Evolutionary conservation across 108 stramenopile genomes (phyloP), one percentile per base, ranked within the genome.

Genomic region (Epipyxis sp.): DNA sequence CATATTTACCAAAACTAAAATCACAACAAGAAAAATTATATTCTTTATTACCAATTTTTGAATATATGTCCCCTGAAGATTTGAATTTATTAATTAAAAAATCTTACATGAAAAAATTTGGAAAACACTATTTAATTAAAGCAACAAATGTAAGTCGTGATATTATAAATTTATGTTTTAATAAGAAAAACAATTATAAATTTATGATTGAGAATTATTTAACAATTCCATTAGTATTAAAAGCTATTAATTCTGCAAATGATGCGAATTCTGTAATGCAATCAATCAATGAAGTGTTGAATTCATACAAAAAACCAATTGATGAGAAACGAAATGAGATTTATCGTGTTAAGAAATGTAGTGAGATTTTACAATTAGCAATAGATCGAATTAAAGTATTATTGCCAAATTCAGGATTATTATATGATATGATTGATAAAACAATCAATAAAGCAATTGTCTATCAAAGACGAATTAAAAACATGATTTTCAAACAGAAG

Each of bases 71-170:
- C 6, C 61, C 61, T 13, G 6, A 25, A 32, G 61, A 65, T 35
- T 29, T 3, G 6, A 13, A 32, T 65, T 10, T 32, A 6, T 35
- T 29, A 29, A 65, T 65, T 65, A 29, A 37, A 35, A 35, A 29
- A 6, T 13, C 34, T 65, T 65, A 32, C 61, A 32, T 65, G 25
- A 65, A 65, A 37, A 65, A 25, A 65, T 65, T 65, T 37, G 61
- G 61, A 32, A 16, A 32, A 10, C 3, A 65, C 34, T 25, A 32
- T 10, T 32, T 32, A 65, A 37, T 32, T 6, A 16, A 32, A 32
- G 61, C 61, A 6, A 65, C 61, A 10, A 65, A 65, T 37, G 3
- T 65, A 10, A 32, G 30, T 29, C 20, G 6, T 6, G 61, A 65
- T 32, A 65, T 65, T 65, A 6, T 65, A 29, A 32, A 65, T 32